Percentiles rank a stretch among this genome's conserved stretches.
Evolutionary conservation across 192 early-diverging fungal species (phyloP).

Genomic region (Backusella sp.): DNA sequence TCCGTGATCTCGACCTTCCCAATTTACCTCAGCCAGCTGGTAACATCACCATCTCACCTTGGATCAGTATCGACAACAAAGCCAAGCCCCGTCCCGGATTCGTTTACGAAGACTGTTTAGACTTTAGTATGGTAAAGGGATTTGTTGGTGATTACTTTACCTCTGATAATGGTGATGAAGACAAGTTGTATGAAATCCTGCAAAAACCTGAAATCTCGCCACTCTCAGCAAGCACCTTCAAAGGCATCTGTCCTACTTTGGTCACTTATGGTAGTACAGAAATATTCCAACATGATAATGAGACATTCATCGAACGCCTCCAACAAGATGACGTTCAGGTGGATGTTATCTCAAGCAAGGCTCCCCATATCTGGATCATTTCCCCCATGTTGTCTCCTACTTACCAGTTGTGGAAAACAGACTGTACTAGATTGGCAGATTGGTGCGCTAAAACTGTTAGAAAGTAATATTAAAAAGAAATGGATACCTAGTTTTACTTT

Average conservation of each 20-base stretch:
- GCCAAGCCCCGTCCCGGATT: neutral
- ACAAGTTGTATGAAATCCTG: neutral
- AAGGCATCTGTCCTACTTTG: slow-evolving; percentile 7
- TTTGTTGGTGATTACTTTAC: neutral
- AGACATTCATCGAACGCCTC: neutral
- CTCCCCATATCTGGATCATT: slow-evolving; percentile 19
- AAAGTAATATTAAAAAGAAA: neutral
- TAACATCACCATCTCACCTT: slow-evolving; percentile 15
- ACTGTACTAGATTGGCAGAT: slow-evolving; percentile 3
- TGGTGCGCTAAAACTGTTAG: slow-evolving; percentile 14
- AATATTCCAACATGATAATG: slow-evolving; percentile 8
- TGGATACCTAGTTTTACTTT: neutral
- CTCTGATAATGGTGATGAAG: neutral
- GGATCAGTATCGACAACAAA: slow-evolving; percentile 7
- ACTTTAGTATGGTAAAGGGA: neutral
- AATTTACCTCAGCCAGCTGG: slow-evolving; percentile 16
- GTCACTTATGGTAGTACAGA: slow-evolving; percentile 16
- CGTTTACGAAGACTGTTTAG: neutral
- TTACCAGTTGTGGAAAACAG: slow-evolving; percentile 7
- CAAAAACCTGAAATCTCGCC: slow-evolving; percentile 14
- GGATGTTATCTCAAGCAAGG: neutral
- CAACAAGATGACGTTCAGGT: slow-evolving; percentile 3
- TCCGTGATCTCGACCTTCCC: neutral
- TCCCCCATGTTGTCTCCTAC: neutral
- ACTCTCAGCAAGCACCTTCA: neutral